Evolutionary conservation across 805 yeast species (phyloP), one percentile per base, ranked within the genome.

Genomic region (Huiozyma sinensis): DNA sequence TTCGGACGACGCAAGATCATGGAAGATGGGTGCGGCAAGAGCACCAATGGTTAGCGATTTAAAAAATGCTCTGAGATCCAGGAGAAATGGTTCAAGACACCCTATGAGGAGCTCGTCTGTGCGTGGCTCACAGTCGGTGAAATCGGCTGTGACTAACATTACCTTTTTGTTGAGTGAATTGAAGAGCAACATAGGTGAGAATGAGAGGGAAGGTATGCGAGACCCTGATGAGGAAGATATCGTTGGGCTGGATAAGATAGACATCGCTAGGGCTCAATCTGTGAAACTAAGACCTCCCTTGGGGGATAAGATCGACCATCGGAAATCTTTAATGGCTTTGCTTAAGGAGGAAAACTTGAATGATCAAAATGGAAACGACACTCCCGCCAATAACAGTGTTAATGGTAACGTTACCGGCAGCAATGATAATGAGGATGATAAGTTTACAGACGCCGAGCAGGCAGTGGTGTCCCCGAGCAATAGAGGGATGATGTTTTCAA

Each of bases 161-260:
- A 61, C 67, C 6, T 63, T 63, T 42, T 51, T 63, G 36, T 48
- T 63, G 10, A 55, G 55, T 39, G 67, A 63, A 46, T 45, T 63
- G 13, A 57, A 57, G 33, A 57, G 52, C 36, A 42, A 39, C 24
- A 37, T 48, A 7, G 47, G 46, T 32, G 54, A 51, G 30, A 47
- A 42, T 30, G 55, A 54, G 17, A 53, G 48, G 11, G 47, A 52
- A 24, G 57, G 49, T 39, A 55, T 62, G 28, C 48, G 47, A 17
- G 65, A 61, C 46, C 64, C 65, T 2, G 63, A 61, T 46, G 66
- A 62, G 43, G 66, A 60, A 40, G 61, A 61, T 12, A 53, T 58
- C 7, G 50, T 58, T 27, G 66, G 63, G 5, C 44, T 63, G 36
- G 64, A 60, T 36, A 57, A 56, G 38, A 43, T 48, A 9, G 64